Base-by-base conservation (phyloP, 345 rosid genomes). In the Eucalyptus sp. region DNA sequence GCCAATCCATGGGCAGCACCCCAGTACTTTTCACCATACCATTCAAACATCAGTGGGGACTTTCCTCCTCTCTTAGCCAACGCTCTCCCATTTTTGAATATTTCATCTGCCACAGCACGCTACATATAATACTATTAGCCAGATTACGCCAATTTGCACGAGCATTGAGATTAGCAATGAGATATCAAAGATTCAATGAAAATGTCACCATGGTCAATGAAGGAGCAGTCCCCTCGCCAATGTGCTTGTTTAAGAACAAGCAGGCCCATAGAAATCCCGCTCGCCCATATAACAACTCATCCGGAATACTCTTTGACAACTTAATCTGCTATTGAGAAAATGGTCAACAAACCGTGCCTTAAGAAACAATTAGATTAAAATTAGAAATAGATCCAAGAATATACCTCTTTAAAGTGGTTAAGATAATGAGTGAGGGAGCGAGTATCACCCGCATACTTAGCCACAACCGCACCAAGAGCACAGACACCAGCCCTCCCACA, bases 1-100 rank as follows among this genome's bases (percentile, higher is more conserved):
- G 95, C 95, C 93, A 94, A 87, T 83, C 98, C 98, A 91, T 96
- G 95, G 46, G 96, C 96, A 88, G 98, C 96, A 49, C 96, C 96
- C 96, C 96, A 94, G 68, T 96, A 96, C 91, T 90, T 94, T 88
- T 92, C 91, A 4, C 98, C 94, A 87, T 95, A 94, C 98, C 96
- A 96, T 90, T 96, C 96, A 90, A 92, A 93, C 98, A 94, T 95
- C 92, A 96, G 88, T 8, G 96, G 96, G 68, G 93, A 94, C 48
- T 76, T 41, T 91, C 89, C 91, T 86, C 92, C 95, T 87, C 89
- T 90, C 88, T 58, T 91, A 22, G 92, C 91, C 87, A 94, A 79
- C 58, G 58, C 88, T 87, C 93, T 94, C 86, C 96, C 98, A 16
- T 92, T 90, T 90, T 89, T 90, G 22, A 96, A 90, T 24, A 92